Evolutionary conservation across 208 protist species (phyloP).

Genomic region (Endotrypanum monterogeii): DNA sequence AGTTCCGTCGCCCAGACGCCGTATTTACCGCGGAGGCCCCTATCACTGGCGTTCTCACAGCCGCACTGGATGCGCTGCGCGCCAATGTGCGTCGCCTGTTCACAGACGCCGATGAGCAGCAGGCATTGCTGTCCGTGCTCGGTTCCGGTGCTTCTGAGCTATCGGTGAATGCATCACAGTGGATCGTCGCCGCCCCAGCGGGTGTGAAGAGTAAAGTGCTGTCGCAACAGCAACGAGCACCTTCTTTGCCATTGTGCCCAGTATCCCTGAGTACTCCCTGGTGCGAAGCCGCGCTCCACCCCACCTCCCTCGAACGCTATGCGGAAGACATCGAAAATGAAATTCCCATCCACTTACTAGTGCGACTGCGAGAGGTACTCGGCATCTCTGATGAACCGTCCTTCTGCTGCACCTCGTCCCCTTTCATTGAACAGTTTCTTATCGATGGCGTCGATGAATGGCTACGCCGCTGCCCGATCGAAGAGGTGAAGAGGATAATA

Average conservation of each 20-base stretch:
- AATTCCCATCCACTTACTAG: slow-evolving; percentile 47
- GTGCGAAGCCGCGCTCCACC: slow-evolving; percentile 31
- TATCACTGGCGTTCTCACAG: slow-evolving; percentile 47
- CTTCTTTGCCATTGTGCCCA: neutral
- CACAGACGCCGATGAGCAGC: slow-evolving; percentile 37
- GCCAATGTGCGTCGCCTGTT: slow-evolving; percentile 60
- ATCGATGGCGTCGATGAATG: slow-evolving; percentile 82
- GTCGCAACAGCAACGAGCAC: neutral
- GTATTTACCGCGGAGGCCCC: slow-evolving; percentile 42
- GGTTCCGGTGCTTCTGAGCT: slow-evolving; percentile 19
- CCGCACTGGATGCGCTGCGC: slow-evolving; percentile 46
- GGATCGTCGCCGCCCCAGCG: neutral
- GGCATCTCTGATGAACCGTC: slow-evolving; percentile 12
- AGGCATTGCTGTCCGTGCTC: slow-evolving; percentile 40
- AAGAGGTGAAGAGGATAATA: slow-evolving; percentile 58
- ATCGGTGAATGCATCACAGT: neutral
- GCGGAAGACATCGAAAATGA: slow-evolving; percentile 39
- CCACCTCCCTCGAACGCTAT: slow-evolving; percentile 54
- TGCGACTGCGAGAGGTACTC: slow-evolving; percentile 51
- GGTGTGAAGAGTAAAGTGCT: neutral
- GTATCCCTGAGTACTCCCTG: slow-evolving; percentile 28
- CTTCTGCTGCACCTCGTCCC: slow-evolving; percentile 21
- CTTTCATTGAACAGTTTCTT: slow-evolving; percentile 75
- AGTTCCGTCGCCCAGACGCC: slow-evolving; percentile 37
- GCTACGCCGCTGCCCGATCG: slow-evolving; percentile 35